Conservation (phyloP, 164 flowering plant genomes). For the Houttuynia cordata region DNA sequence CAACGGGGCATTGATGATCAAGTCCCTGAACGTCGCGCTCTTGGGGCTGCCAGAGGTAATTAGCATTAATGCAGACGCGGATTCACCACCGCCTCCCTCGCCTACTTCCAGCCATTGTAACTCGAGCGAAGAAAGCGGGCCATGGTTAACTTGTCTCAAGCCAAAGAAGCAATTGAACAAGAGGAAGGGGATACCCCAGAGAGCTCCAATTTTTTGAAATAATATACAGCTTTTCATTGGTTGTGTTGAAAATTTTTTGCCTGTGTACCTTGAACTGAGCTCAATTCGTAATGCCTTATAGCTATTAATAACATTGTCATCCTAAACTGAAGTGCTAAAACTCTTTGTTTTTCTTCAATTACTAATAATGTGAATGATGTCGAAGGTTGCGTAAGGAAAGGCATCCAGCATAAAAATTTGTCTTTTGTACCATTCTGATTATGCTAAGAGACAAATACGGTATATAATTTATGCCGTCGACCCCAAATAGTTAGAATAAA, state of each 20-base stretch:
- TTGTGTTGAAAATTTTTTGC: background rate
- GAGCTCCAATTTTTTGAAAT: conserved; percentile 35
- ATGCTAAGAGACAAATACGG: too few relatives aligned
- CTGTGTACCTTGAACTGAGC: background rate
- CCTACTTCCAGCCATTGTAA: background rate
- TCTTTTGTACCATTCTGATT: too few relatives aligned
- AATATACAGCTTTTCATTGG: background rate
- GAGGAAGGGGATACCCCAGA: conserved; percentile 44
- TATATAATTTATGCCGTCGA: too few relatives aligned
- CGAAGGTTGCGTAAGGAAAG: too few relatives aligned
- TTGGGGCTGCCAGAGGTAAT: background rate
- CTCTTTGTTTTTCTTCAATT: too few relatives aligned
- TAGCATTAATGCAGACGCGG: background rate
- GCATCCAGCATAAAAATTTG: too few relatives aligned
- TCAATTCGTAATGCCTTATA: background rate
- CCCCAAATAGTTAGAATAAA: too few relatives aligned
- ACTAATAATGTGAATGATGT: too few relatives aligned
- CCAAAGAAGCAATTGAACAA: conserved; percentile 31
- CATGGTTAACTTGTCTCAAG: conserved; percentile 13
- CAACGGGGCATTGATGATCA: background rate
- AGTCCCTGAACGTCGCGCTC: background rate
- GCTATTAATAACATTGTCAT: background rate
- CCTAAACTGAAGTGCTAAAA: too few relatives aligned
- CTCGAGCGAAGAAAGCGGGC: background rate
- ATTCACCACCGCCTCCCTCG: background rate